These are phyloP conservation scores for Hypoxylon rickii DNA, from an alignment of 495 filamentous ascomycete genomes.

Conservation along the genomic window DNA sequence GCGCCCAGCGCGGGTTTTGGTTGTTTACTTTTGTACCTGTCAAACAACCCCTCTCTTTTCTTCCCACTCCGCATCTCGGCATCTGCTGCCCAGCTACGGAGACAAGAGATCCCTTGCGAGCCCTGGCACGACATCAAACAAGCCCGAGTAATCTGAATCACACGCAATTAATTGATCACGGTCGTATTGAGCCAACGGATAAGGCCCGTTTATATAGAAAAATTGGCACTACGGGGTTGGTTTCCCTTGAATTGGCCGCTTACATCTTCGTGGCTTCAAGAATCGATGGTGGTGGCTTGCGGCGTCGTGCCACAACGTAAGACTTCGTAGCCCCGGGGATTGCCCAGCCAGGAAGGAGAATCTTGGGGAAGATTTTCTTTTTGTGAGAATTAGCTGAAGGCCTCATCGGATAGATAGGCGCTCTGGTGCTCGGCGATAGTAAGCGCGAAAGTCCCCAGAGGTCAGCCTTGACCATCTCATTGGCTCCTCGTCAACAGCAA, in stretches of 20 bases:
- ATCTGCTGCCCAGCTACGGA: constrained; percentile 14
- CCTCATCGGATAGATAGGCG: constrained; percentile 22
- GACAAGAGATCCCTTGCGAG: not conserved
- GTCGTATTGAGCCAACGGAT: constrained; percentile 20
- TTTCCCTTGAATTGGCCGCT: constrained; percentile 24
- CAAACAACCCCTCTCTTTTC: constrained; percentile 27
- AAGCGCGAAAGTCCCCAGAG: constrained; percentile 14
- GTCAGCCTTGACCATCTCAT: constrained; percentile 11
- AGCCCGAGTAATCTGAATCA: constrained; percentile 30
- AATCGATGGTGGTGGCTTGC: constrained; percentile 29
- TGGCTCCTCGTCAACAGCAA: constrained; percentile 9
- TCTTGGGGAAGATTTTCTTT: constrained; percentile 16
- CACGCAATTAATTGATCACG: constrained; percentile 30
- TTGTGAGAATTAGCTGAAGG: constrained; percentile 32
- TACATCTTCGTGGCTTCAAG: not conserved
- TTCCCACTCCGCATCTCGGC: constrained; percentile 32
- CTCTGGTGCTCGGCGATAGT: constrained; percentile 22
- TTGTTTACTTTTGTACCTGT: constrained; percentile 35
- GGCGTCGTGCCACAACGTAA: constrained; percentile 2
- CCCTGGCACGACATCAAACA: constrained; percentile 33
- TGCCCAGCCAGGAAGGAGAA: constrained; percentile 13
- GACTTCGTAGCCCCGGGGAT: constrained; percentile 16
- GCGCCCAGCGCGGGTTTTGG: constrained; percentile 25
- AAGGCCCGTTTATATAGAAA: constrained; percentile 6
- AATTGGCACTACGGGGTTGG: constrained; percentile 14